These are phyloP conservation scores for Akanthomyces dipterigenus DNA, from an alignment of 2,329 filamentous ascomycete genomes.

Conservation along the genomic window DNA sequence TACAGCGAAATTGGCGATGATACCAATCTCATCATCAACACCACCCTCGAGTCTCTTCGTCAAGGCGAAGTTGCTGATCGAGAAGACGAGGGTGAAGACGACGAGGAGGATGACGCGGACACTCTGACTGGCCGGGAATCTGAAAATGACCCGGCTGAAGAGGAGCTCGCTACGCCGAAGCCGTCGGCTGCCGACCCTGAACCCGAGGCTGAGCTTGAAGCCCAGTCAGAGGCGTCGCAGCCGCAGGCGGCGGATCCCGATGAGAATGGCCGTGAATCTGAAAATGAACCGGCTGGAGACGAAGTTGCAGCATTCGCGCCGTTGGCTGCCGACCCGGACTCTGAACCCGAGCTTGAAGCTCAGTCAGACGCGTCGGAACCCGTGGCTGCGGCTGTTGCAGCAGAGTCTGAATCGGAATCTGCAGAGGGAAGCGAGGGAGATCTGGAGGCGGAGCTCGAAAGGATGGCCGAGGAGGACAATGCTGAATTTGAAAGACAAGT, in stretches of 20 bases:
- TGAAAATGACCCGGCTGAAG: background rate
- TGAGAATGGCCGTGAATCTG: background rate
- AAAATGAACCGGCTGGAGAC: background rate
- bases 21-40: constrained; percentile 50
- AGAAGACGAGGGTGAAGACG: constrained; percentile 13
- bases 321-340: background rate
- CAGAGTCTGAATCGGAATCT: background rate
- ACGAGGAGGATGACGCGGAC: constrained; percentile 12
- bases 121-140: constrained; percentile 8
- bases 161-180: background rate
- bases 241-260: background rate
- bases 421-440: background rate
- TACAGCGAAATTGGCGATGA: constrained; percentile 46
- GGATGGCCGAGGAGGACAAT: background rate
- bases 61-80: constrained; percentile 21
- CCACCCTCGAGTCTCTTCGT: constrained; percentile 45
- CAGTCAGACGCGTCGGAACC: background rate
- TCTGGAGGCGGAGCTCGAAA: background rate
- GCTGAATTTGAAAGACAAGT: background rate
- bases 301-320: background rate
- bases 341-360: constrained; percentile 1
- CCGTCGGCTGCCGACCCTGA: background rate
- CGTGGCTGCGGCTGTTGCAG: background rate
- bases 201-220: background rate
- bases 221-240: background rate